Base-by-base conservation (phyloP, 2,329 filamentous ascomycete genomes). In the Stemphylium beticola region DNA sequence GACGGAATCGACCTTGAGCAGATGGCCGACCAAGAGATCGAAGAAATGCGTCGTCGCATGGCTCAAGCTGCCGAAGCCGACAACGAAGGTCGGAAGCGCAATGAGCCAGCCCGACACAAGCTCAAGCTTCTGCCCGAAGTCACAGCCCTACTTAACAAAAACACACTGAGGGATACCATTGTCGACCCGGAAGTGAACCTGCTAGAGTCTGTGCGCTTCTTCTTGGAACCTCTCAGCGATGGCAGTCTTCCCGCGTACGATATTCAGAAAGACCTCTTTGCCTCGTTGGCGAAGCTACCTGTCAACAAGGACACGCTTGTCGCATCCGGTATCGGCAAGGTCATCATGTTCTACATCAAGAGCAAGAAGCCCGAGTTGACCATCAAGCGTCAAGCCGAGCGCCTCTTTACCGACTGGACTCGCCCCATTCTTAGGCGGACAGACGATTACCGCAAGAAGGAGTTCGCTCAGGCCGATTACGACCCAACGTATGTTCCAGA, bases 111-210 rank as follows among this genome's bases (percentile, higher is more conserved):
- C 26, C 86, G 92, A 55, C 89, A 96, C 79, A 99, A 99, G 80
- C 85, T 99, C 40, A 92, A 93, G 78, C 88, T 99, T 64, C 86
- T 99, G 14, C 93, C 93, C 1, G 89, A 96, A 73, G 95, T 99
- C 12, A 88, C 93, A 41, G 87, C 87, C 38, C 83, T 98, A 17
- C 84, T 99, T 56, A 97, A 96, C 75, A 90, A 92, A 68, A 96
- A 93, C 76, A 92, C 90, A 49, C 86, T 93, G 24, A 91, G 90
- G 70, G 83, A 91, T 64, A 89, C 90, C 26, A 87, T 98, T 44
- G 87, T 97, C 36, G 93, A 97, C 64, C 93, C 93, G 0, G 95
- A 99, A 71, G 96, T 90, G 71, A 97, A 98, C 78, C 89, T 99
- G 59, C 81, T 99, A 34, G 92, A 96, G 76, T 91, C 93, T 12